phyloP scores from a whole-genome alignment of 805 yeast species.

The Wickerhamiella occidentalis region DNA sequence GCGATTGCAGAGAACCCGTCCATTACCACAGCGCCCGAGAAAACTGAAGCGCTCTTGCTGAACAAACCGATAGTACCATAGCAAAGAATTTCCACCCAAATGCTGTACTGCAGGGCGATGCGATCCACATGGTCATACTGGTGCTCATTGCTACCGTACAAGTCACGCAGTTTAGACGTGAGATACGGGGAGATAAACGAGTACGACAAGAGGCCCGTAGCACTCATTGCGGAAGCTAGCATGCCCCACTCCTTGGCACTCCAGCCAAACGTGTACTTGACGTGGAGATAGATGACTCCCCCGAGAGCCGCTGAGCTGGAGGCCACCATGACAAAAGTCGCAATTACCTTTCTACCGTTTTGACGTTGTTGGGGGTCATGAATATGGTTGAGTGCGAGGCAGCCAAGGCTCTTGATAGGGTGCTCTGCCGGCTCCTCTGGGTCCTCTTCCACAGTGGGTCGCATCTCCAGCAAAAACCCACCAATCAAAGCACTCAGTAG shows the following conservation, averaged over 20 bases:
- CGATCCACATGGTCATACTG: neutral
- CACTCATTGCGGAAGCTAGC: neutral
- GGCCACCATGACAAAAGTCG: neutral
- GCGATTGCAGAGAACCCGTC: neutral
- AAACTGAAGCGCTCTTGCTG: neutral
- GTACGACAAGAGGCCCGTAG: neutral
- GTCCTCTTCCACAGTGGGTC: neutral
- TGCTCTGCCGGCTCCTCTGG: neutral
- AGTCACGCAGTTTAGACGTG: neutral
- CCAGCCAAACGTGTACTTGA: neutral
- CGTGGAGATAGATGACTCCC: neutral
- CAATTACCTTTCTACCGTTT: neutral
- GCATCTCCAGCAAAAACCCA: neutral
- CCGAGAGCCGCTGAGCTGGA: neutral
- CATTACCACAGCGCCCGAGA: neutral
- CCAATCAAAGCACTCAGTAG: neutral
- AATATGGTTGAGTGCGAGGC: neutral
- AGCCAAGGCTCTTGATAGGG: neutral
- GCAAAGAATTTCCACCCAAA: neutral
- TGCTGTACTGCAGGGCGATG: neutral
- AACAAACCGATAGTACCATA: neutral
- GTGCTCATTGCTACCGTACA: neutral
- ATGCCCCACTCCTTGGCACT: neutral
- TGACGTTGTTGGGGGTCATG: neutral
- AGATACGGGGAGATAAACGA: neutral